Evolutionary conservation across 305 asterid species (phyloP).

Genomic region (Nicotiana rustica): DNA sequence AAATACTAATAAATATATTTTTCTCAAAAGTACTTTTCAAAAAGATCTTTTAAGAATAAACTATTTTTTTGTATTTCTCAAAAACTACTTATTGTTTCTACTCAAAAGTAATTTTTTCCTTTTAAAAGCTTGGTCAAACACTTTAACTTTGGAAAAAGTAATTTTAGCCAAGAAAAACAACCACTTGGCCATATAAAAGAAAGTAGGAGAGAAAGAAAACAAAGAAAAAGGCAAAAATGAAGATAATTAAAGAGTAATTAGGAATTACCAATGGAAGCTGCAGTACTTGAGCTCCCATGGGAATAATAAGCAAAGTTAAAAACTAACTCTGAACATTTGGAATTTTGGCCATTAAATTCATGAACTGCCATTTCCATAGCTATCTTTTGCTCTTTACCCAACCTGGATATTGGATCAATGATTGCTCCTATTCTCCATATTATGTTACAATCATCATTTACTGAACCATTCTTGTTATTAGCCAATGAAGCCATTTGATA

Average conservation of each 20-base stretch:
- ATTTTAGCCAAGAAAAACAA: too few relatives aligned
- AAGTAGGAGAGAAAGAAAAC: not conserved
- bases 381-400: constrained; percentile 62
- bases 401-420: constrained; percentile 48
- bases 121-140: too few relatives aligned
- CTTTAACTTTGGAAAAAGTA: too few relatives aligned
- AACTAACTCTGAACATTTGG: constrained; percentile 44
- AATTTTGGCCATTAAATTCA: constrained; percentile 39
- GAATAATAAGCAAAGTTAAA: constrained; percentile 48
- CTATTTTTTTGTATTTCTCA: too few relatives aligned
- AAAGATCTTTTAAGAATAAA: too few relatives aligned
- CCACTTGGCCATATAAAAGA: too few relatives aligned
- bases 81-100: too few relatives aligned
- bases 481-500: not conserved
- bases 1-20: too few relatives aligned
- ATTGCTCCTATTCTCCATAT: constrained; percentile 48
- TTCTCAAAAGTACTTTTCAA: too few relatives aligned
- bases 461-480: not conserved
- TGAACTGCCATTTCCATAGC: constrained; percentile 59
- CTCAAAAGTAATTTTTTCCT: too few relatives aligned
- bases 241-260: not conserved
- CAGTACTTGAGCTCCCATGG: constrained; percentile 43
- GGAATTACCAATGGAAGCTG: constrained; percentile 54
- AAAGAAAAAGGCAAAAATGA: not conserved
- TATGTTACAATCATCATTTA: not conserved